Evolutionary conservation across 805 yeast genomes (phyloP).

Genomic region (Suhomyces canberraensis): DNA sequence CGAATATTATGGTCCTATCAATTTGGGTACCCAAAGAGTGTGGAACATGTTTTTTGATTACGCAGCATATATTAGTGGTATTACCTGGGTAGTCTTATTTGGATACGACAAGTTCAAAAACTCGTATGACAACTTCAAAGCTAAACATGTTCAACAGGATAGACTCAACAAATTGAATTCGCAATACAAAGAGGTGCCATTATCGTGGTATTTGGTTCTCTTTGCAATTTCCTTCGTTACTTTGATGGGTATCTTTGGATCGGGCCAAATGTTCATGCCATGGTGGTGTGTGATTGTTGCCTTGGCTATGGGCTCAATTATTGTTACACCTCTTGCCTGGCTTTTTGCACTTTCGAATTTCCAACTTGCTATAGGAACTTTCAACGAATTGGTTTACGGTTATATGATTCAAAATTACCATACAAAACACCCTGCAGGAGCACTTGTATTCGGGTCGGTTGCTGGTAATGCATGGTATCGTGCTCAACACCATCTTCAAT

Average conservation of each 20-base stretch:
- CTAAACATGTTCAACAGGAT: conserved; percentile 24
- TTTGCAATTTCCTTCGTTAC: conserved; percentile 35
- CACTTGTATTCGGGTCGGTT: conserved; percentile 47
- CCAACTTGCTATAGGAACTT: conserved; percentile 51
- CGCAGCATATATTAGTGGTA: conserved; percentile 49
- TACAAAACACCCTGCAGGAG: conserved; percentile 46
- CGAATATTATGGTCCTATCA: conserved; percentile 42
- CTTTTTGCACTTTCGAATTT: conserved; percentile 50
- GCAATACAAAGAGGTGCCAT: conserved; percentile 41
- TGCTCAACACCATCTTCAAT: conserved; percentile 38
- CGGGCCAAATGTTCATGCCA: conserved; percentile 37
- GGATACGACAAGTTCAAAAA: conserved; percentile 26
- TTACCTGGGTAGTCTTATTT: conserved; percentile 43
- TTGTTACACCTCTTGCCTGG: conserved; percentile 49
- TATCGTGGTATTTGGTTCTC: conserved; percentile 37
- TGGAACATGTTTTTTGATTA: conserved; percentile 53
- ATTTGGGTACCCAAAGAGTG: conserved; percentile 46
- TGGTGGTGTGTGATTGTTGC: conserved; percentile 46
- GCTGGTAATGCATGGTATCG: conserved; percentile 49
- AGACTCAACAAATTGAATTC: conserved; percentile 41
- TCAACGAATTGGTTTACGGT: conserved; percentile 49
- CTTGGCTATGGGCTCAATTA: conserved; percentile 40
- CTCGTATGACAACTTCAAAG: conserved; percentile 14
- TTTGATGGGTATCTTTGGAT: conserved; percentile 29
- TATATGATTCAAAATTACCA: conserved; percentile 35